Conservation (phyloP, 1,139 yeast genomes). For the Nakaseomyces glabratus region DNA sequence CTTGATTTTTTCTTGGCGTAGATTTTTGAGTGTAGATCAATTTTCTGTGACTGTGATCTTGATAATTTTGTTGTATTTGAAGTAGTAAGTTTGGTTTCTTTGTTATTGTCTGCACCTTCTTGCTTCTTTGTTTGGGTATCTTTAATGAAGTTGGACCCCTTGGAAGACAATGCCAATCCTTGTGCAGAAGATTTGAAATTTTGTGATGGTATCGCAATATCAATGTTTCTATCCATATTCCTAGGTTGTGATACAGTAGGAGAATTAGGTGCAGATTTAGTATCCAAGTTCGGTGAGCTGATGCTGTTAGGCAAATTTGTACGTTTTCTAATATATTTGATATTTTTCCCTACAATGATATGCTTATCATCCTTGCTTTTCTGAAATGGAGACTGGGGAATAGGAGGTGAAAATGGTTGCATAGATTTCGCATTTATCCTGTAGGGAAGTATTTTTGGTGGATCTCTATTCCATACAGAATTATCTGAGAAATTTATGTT, state of each 20-base stretch:
- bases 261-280: conserved; percentile 3
- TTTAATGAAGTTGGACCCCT: not conserved
- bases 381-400: not conserved
- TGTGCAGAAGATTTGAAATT: not conserved
- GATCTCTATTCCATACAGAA: conserved; percentile 54
- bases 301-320: not conserved
- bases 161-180: not conserved
- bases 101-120: no score
- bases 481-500: conserved; percentile 51
- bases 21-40: not conserved
- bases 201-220: not conserved
- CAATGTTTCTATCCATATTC: no score
- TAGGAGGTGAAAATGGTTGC: conserved; percentile 32
- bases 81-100: not conserved
- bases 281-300: conserved; percentile 3
- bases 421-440: conserved; percentile 40
- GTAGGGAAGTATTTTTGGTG: conserved; percentile 75
- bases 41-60: conserved; percentile 1
- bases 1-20: not conserved
- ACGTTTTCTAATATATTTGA: conserved; percentile 1
- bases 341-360: conserved; percentile 2
- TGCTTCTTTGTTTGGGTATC: no score
- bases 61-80: not conserved
- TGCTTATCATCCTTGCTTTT: not conserved
- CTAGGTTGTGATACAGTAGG: no score